Conservation (phyloP, 805 yeast genomes). For the Metschnikowia aberdeeniae region DNA sequence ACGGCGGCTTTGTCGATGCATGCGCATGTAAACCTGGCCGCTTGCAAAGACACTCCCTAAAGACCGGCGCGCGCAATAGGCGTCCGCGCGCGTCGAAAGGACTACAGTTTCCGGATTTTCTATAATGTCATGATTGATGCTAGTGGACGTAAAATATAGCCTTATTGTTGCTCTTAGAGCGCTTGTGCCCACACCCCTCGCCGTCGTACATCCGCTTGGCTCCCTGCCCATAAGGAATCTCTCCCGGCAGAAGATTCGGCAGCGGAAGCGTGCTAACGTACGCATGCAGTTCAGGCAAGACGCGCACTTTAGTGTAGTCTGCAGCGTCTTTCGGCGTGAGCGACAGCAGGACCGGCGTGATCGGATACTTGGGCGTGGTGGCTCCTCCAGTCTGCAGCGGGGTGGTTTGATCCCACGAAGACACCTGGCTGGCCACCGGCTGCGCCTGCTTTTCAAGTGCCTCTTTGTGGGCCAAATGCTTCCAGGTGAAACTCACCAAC, state of each 20-base stretch:
- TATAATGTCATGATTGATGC: slow-evolving; percentile 2
- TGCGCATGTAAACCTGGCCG: no score
- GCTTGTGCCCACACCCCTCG: slow-evolving; percentile 9
- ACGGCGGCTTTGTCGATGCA: no score
- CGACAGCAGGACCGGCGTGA: slow-evolving; percentile 20
- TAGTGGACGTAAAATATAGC: slow-evolving; percentile 14
- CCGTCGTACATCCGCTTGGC: slow-evolving; percentile 8
- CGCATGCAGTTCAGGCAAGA: slow-evolving; percentile 22
- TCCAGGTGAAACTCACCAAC: slow-evolving; percentile 30
- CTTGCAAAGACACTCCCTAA: no score
- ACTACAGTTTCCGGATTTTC: neutral
- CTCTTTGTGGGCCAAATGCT: slow-evolving; percentile 18
- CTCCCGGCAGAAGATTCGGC: slow-evolving; percentile 18
- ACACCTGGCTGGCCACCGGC: neutral
- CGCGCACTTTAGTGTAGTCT: slow-evolving; percentile 7
- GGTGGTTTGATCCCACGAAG: neutral
- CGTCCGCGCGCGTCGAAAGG: no score
- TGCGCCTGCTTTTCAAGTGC: slow-evolving; percentile 4
- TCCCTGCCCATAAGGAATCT: slow-evolving; percentile 5
- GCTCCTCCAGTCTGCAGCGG: slow-evolving; percentile 16
- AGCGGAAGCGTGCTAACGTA: slow-evolving; percentile 13
- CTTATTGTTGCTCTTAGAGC: slow-evolving; percentile 12
- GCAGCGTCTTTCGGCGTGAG: slow-evolving; percentile 17
- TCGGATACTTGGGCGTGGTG: slow-evolving; percentile 31
- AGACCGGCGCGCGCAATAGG: no score